Evolutionary conservation across 177 flowering plant species (phyloP).

Genomic region (Telopea speciosissima): DNA sequence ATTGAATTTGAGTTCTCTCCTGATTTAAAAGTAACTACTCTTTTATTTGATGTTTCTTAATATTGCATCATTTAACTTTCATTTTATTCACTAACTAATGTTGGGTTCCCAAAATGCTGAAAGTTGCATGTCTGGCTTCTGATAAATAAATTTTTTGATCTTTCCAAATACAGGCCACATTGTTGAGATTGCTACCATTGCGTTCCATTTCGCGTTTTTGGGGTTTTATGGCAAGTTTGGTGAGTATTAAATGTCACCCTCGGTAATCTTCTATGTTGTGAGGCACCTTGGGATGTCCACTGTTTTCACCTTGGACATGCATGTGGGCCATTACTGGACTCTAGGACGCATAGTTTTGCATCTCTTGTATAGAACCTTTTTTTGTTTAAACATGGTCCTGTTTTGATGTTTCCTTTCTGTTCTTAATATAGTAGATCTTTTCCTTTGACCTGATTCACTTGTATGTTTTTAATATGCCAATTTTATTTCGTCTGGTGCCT

Average conservation of each 20-base stretch:
- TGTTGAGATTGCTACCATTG: slow-evolving; percentile 72
- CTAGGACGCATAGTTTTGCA: too few species aligned
- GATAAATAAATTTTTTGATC: slow-evolving; percentile 3
- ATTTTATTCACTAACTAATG: slow-evolving; percentile 4
- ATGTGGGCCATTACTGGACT: too few species aligned
- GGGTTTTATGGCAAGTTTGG: slow-evolving; percentile 71
- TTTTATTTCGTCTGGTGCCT: too few species aligned
- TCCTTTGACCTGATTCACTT: too few species aligned
- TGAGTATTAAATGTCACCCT: slow-evolving; percentile 27
- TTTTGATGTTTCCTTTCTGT: too few species aligned
- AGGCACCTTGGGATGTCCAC: too few species aligned
- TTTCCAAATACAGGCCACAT: slow-evolving; percentile 52
- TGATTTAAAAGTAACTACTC: slow-evolving; percentile 61
- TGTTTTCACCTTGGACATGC: too few species aligned
- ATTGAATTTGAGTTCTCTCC: slow-evolving; percentile 75
- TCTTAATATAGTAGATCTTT: too few species aligned
- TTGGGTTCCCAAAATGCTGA: neutral
- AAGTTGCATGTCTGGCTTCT: slow-evolving; percentile 8
- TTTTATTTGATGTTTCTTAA: neutral
- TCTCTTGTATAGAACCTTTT: too few species aligned
- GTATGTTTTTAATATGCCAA: too few species aligned
- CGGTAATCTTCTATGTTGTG: too few species aligned
- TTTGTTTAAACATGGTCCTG: neutral
- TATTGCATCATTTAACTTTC: slow-evolving; percentile 4
- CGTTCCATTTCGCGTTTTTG: slow-evolving; percentile 84